Base-by-base conservation (phyloP, 345 rosid genomes). In the Citrus maxima region DNA sequence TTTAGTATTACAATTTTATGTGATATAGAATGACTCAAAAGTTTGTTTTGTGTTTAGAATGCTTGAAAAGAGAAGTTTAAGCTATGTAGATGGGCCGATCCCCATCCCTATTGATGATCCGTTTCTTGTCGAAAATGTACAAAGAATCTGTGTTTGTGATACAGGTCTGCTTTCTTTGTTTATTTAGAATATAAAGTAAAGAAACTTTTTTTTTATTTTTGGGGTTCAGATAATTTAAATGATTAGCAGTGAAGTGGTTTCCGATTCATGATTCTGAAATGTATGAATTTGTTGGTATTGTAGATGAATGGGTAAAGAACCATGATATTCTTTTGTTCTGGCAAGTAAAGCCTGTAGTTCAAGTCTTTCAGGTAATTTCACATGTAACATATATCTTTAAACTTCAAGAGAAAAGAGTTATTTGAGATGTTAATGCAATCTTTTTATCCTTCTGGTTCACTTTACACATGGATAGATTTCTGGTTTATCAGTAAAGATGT, bases 261-360 rank as follows among this genome's bases (percentile, higher is more conserved):
- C 2, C 25, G 30, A 3, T 38, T 72, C 40, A 14, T 22, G 55
- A 72, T 61, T 60, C 65, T 58, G 38, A 80, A 58, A 84, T 82
- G 58, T 79, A 21, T 64, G 58, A 49, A 38, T 70, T 68, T 75
- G 76, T 69, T 82, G 67, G 8, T 72, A 76, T 42, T 84, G 77
- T 74, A 94, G 99, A 90, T 80, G 98, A 96, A 78, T 92, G 95
- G 91, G 89, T 85, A 79, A 86, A 80, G 64, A 93, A 88, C 73
- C 93, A 93, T 80, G 93, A 87, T 54, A 86, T 93, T 83, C 95
- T 90, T 86, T 87, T 96, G 88, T 96, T 96, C 88, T 96, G 98
- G 99, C 99, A 94, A 88, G 98, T 94, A 79, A 94, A 90, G 75
- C 99, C 93, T 35, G 86, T 89, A 72, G 94, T 94, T 59, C 98